Conservation (phyloP, 768 basidiomycete genomes). For the Suillus luteus region DNA sequence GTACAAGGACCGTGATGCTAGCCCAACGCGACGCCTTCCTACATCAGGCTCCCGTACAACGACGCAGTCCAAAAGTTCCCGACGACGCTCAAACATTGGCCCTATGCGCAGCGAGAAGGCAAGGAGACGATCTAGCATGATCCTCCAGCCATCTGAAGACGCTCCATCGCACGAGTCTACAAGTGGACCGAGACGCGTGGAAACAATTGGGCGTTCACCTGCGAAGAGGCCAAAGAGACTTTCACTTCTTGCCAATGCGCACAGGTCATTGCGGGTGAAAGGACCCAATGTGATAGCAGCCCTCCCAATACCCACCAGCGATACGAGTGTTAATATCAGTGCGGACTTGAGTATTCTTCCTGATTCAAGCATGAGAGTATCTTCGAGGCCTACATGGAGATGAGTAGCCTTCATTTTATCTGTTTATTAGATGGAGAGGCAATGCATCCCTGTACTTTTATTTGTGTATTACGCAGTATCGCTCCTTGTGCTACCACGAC, state of each 20-base stretch:
- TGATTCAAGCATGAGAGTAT: conserved; percentile 44
- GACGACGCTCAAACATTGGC: conserved; percentile 75
- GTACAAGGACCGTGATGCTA: conserved; percentile 38
- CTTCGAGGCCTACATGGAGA: conserved; percentile 58
- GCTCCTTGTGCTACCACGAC: neutral
- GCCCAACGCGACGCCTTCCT: conserved; percentile 53
- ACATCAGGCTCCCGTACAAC: conserved; percentile 43
- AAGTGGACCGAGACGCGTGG: conserved; percentile 42
- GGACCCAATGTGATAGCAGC: conserved; percentile 34
- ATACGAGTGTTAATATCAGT: conserved; percentile 45
- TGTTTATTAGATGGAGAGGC: conserved; percentile 16
- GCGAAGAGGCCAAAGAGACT: conserved; percentile 60
- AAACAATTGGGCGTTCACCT: conserved; percentile 49
- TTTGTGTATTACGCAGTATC: conserved; percentile 4
- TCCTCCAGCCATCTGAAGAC: conserved; percentile 62
- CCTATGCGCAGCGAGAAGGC: conserved; percentile 72
- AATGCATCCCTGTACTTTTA: conserved; percentile 23
- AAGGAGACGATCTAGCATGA: conserved; percentile 77
- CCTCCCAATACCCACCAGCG: conserved; percentile 37
- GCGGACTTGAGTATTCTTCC: conserved; percentile 33
- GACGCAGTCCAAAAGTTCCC: conserved; percentile 39
- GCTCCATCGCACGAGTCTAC: conserved; percentile 27
- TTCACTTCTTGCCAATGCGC: conserved; percentile 48
- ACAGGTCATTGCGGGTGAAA: conserved; percentile 39
- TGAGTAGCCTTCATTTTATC: conserved; percentile 34